Base-by-base conservation (phyloP, 75 land plant species). In the Cryptomeria japonica region DNA sequence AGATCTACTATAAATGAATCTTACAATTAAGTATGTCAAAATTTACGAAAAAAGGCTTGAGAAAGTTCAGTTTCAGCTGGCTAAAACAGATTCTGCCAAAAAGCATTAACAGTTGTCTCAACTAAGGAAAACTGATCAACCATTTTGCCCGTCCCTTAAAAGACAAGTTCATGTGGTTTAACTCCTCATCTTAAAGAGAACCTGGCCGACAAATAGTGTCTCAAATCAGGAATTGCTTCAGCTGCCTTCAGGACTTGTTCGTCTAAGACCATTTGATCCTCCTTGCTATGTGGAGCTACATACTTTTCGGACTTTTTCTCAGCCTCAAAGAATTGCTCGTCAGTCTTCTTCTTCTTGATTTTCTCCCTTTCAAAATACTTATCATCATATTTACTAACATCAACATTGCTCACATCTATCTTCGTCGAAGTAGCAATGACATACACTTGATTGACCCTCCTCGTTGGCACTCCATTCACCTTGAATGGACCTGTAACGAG, bases 141-240 rank as follows among this genome's bases (percentile, higher is more conserved):
- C 8, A 61, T 3, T 18, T 16, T 22, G 3, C n/a, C 25, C 0
- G 28, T 79, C 55, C 49, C 75, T 78, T 88, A 93, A 76, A 93
- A 93, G 14, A 92, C 92, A 64, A 93, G 90, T 88, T 93, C 94
- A 87, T 93, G 94, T 9, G 94, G 94, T 89, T 92, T 93, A 84
- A 92, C 87, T 38, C 94, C 94, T 46, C 91, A 90, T 85, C 89
- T 92, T 83, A 93, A 84, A 85, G 92, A 89, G 80, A 93, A 93
- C 37, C 94, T 93, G 28, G 94, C 89, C 58, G 88, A 72, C 70
- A 93, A 77, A 75, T 93, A 93, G 0, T 89, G 70, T 64, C 87
- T 92, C 89, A 93, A 73, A 42, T 92, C 91, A 14, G n/a, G n/a
- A n/a, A n/a, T n/a, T n/a, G 84, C 37, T 82, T 92, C 91, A 13